Base-by-base conservation (phyloP, 352 stramenopile genomes). In the Globisporangium paddicum region DNA sequence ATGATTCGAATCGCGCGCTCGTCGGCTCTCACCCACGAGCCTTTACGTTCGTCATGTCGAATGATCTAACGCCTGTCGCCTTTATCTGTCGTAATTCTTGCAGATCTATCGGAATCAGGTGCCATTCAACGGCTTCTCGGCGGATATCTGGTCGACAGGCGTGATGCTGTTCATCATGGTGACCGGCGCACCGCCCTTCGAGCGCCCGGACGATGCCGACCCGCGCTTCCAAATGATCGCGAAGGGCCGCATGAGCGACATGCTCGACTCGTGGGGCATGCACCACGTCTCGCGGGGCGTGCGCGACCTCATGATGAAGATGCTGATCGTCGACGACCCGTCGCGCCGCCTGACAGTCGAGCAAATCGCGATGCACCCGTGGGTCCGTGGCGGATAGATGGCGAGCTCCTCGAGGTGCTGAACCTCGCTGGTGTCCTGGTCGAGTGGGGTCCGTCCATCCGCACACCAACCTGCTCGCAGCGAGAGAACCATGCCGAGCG, bases 151-250 rank as follows among this genome's bases (percentile, higher is more conserved):
- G 93, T 97, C 89, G 19, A 93, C 89, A 1, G 93, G 93, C 49
- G 88, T 98, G 49, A 96, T 98, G 72, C 67, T 98, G 32, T 98
- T 97, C 76, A 98, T 98, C 71, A 96, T 98, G 85, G 71, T 98
- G 38, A 96, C 92, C 1, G 92, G 90, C 18, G 89, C 92, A 23
- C 93, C 93, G 40, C 93, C 93, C 28, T 98, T 98, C 51, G 87
- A 96, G 57, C 81, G 84, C 3, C 82, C 85, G 16, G 79, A 93
- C 52, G 79, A 93, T 51, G 82, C 77, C 2, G 85, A 95, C 46
- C 76, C 84, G 55, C 82, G 81, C 23, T 92, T 92, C 68, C 79
- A 93, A 62, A 94, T 94, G 84, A 90, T 94, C 55, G 78, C 84
- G 21, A 71, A 79, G 26, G 84, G 84, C 21, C 75, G 83, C 44